phyloP scores from a whole-genome alignment of 495 filamentous ascomycete species.

The Penicillium antarcticum region DNA sequence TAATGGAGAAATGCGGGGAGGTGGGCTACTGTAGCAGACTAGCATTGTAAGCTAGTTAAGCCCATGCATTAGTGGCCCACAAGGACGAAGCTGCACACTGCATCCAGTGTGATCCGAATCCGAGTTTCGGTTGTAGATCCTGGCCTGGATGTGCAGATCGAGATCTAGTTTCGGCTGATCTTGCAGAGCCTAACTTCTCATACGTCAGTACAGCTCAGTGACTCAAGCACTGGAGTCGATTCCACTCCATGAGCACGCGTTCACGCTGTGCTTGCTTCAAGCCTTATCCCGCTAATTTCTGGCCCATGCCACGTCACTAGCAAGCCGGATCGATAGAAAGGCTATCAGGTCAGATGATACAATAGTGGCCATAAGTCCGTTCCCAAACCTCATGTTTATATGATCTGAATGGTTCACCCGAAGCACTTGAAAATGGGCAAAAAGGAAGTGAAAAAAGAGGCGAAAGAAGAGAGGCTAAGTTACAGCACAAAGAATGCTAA shows the following conservation, averaged over 20 bases:
- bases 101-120: background rate
- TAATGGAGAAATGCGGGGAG: no score
- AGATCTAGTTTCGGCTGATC: background rate
- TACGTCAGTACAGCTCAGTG: background rate
- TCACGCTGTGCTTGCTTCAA: constrained; percentile 16
- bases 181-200: constrained; percentile 4
- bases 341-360: no score
- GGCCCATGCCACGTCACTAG: constrained; percentile 25
- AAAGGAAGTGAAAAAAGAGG: no score
- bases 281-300: constrained; percentile 25
- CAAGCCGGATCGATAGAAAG: constrained; percentile 21
- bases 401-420: no score
- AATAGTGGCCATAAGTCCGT: no score
- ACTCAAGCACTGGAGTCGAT: constrained; percentile 3
- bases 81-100: no score
- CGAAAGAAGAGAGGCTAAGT: no score
- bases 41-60: background rate
- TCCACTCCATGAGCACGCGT: constrained; percentile 1
- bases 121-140: background rate
- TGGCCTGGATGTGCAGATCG: constrained; percentile 2
- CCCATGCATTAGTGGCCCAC: background rate
- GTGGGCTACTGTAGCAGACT: no score
- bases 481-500: no score
- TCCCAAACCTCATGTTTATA: no score
- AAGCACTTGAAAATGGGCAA: no score